Percentiles rank a stretch among this genome's conserved stretches.
phyloP scores from a whole-genome alignment of 106 monocot genomes.

The Ottelia alismoides region DNA sequence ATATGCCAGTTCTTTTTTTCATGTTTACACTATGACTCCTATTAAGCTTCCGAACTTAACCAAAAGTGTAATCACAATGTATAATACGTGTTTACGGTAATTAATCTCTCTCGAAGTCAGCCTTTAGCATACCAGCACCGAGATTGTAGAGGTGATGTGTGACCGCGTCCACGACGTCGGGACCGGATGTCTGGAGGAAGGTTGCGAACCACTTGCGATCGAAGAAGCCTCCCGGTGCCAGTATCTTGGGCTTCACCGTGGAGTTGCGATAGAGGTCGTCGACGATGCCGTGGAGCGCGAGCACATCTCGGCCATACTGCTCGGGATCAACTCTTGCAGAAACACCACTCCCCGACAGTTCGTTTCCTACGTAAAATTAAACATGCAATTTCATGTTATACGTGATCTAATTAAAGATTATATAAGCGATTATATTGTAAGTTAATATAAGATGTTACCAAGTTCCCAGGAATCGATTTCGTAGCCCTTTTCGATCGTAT shows the following conservation, averaged over 20 bases:
- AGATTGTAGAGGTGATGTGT: conserved; percentile 92
- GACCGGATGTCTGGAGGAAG: conserved; percentile 73
- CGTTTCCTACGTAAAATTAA: conserved; percentile 74
- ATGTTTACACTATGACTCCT: too few relatives aligned
- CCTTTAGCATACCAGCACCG: conserved; percentile 75
- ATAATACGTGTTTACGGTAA: too few relatives aligned
- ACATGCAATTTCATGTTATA: too few relatives aligned
- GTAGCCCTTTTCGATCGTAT: conserved; percentile 78
- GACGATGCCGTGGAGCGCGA: conserved; percentile 40
- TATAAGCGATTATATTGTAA: too few relatives aligned
- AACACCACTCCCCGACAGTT: conserved; percentile 74
- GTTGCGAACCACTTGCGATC: conserved; percentile 66
- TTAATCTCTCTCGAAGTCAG: too few relatives aligned
- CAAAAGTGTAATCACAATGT: too few relatives aligned
- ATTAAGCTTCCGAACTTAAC: too few relatives aligned
- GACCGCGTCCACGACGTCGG: conserved; percentile 49
- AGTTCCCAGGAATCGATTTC: conserved; percentile 93
- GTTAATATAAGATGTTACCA: too few relatives aligned
- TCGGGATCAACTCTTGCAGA: conserved; percentile 47
- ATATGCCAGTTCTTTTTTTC: too few relatives aligned
- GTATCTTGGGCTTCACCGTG: conserved; percentile 25
- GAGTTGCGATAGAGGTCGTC: conserved; percentile 41
- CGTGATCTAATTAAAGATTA: too few relatives aligned
- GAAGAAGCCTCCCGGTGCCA: conserved; percentile 97
- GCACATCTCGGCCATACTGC: conserved; percentile 63